Evolutionary conservation across 176 grass and related monocot genomes (phyloP), one percentile per base, ranked within the genome.

Genomic region (Secale cereale): DNA sequence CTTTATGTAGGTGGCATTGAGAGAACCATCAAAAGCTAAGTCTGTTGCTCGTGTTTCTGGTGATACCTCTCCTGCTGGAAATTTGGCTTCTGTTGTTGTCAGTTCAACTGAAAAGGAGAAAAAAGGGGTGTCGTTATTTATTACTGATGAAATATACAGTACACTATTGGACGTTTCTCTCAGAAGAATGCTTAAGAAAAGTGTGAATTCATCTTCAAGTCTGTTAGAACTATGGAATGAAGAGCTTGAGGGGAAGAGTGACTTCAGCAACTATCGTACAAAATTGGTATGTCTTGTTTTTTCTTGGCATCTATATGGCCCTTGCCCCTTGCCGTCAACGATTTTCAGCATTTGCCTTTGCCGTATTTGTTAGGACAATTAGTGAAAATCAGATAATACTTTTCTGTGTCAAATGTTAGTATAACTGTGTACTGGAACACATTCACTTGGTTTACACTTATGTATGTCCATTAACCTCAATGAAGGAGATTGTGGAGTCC

Each of bases 141-240:
- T 98, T 63, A 92, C 90, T 56, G 91, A 98, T 90, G 93, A 92
- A 71, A 92, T 98, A 65, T 98, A 89, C 79, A 79, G 78, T 79
- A 81, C 82, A 87, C 86, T 98, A 83, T 88, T 98, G 87, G 91
- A 98, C 81, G 85, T 94, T 85, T 89, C 97, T 65, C 91, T 98
- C 70, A 87, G 91, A 90, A 95, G 90, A 90, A 95, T 98, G 97
- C 88, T 94, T 39, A 98, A 98, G 86, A 98, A 92, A 88, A 92
- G 82, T 82, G 79, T 62, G 39, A 69, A n/a, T 66, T 68, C 83
- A 57, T 84, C 91, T 86, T 85, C 74, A 7, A 85, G 92, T 8
- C 43, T 90, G 60, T 82, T 95, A 82, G 97, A 98, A 87, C 78
- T 95, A 75, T 98, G 93, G 93, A 93, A 80, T 17, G 89, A 98